Evolutionary conservation across 2,329 filamentous ascomycete species (phyloP).

Genomic region (Pyricularia pennisetigena): DNA sequence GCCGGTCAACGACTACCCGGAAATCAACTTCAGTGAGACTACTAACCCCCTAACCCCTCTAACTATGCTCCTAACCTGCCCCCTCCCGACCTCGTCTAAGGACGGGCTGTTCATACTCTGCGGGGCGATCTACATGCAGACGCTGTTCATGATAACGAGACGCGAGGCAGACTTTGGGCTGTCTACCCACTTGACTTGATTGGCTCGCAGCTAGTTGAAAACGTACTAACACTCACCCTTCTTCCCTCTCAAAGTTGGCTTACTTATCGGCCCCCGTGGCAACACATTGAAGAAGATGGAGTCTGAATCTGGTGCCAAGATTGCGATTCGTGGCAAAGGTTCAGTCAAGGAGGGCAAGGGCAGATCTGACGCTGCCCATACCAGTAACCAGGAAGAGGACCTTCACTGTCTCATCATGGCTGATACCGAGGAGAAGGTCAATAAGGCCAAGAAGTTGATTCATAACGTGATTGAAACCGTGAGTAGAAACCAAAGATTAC

Average conservation of each 20-base stretch:
- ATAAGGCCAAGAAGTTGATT: slow-evolving; percentile 96
- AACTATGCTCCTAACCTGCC: slow-evolving; percentile 32
- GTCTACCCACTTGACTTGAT: slow-evolving; percentile 13
- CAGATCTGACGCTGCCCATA: slow-evolving; percentile 95
- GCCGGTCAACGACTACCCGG: slow-evolving; percentile 99
- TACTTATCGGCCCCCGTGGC: slow-evolving; percentile 99
- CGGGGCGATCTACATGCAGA: not conserved
- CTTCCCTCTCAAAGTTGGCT: slow-evolving; percentile 82
- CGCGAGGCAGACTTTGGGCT: not conserved
- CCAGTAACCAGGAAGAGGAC: slow-evolving; percentile 99
- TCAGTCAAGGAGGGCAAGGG: slow-evolving; percentile 99
- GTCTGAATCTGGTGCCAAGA: slow-evolving; percentile 91
- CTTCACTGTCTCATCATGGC: slow-evolving; percentile 99
- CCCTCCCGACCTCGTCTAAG: not conserved
- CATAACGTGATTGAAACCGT: slow-evolving; percentile 99
- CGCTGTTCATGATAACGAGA: not conserved
- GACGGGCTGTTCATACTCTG: not conserved
- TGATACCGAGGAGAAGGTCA: slow-evolving; percentile 98
- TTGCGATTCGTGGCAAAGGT: slow-evolving; percentile 98
- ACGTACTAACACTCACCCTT: slow-evolving; percentile 87
- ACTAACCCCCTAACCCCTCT: slow-evolving; percentile 92
- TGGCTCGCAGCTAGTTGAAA: slow-evolving; percentile 24
- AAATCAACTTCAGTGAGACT: slow-evolving; percentile 99
- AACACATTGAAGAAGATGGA: slow-evolving; percentile 99
- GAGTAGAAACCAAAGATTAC: slow-evolving; percentile 27